Evolutionary conservation across 106 monocot species (phyloP), one percentile per base, ranked within the genome.

Genomic region (Phalaenopsis aphrodite): DNA sequence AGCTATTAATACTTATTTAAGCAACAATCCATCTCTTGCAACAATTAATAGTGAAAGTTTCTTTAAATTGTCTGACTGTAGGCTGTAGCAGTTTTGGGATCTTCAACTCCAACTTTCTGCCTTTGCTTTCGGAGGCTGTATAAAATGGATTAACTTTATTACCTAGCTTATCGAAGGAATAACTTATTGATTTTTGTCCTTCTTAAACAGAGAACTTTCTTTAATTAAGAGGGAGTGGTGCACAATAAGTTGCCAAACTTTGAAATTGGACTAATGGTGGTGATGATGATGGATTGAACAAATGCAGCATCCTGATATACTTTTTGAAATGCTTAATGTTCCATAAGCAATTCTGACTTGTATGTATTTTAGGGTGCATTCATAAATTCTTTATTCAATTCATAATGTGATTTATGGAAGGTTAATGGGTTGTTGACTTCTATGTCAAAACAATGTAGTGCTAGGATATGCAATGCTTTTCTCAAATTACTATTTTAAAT

Each of bases 401-500:
- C 57, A 57, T 1, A 4, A 57, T 57, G 57, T 19, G 57, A 57
- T 57, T 57, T 17, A 57, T 17, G 19, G 19, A 17, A 57, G 57
- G 4, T 57, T 57, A 57, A 57, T 57, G 57, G 17, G 4, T 15
- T 19, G 19, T 57, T 4, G 19, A 57, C 19, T 57, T 57, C 48
- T 48, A 48, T 48, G 7, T 48, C 57, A 48, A 48, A 11, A 11
- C 7, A 9, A 57, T 57, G 57, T 19, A 68, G 37, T 68, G 68
- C n/a, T n/a, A n/a, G n/a, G n/a, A n/a, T n/a, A n/a, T n/a, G n/a
- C n/a, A n/a, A n/a, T n/a, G n/a, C 5, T 37, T 37, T 68, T 39
- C 10, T 69, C 69, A 69, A 69, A 69, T 69, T 69, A 69, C 69
- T 15, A 69, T 69, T 65, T 39, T 39, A 36, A 69, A 69, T 37